phyloP scores from a whole-genome alignment of 768 basidiomycete genomes.

The Hericium erinaceus region DNA sequence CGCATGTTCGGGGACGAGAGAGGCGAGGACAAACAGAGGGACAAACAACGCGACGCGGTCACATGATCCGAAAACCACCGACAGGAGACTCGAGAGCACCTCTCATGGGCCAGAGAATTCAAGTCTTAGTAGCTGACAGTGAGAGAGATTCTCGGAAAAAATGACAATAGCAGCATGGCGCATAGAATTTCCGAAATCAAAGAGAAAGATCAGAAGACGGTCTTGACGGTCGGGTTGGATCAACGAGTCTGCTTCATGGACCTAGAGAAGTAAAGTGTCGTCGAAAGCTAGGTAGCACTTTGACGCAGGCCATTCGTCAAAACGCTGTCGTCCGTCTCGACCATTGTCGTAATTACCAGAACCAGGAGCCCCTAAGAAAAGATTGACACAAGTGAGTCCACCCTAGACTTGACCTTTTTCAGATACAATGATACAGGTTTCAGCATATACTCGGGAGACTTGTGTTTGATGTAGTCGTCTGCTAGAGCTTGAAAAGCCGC shows the following conservation, averaged over 20 bases:
- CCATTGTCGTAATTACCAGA: too few species aligned
- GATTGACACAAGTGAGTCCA: neutral
- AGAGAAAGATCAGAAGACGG: neutral
- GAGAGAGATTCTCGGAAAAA: neutral
- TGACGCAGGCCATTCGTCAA: too few species aligned
- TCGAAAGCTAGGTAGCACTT: too few species aligned
- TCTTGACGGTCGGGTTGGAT: neutral
- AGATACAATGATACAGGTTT: neutral
- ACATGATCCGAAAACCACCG: constrained; percentile 2
- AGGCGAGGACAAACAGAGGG: constrained; percentile 6
- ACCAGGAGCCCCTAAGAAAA: neutral
- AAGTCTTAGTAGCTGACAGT: neutral
- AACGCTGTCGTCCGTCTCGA: too few species aligned
- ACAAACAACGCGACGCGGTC: constrained; percentile 5
- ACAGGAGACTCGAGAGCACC: neutral
- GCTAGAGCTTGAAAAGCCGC: neutral
- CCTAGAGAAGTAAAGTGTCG: too few species aligned
- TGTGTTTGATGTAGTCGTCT: neutral
- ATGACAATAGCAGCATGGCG: neutral
- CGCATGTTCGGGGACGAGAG: neutral
- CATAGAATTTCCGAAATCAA: neutral
- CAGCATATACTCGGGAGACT: neutral
- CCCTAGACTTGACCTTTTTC: neutral
- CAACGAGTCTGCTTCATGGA: neutral
- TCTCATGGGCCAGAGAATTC: neutral